Conservation (phyloP, 345 rosid genomes). For the Eucalyptus grandis region DNA sequence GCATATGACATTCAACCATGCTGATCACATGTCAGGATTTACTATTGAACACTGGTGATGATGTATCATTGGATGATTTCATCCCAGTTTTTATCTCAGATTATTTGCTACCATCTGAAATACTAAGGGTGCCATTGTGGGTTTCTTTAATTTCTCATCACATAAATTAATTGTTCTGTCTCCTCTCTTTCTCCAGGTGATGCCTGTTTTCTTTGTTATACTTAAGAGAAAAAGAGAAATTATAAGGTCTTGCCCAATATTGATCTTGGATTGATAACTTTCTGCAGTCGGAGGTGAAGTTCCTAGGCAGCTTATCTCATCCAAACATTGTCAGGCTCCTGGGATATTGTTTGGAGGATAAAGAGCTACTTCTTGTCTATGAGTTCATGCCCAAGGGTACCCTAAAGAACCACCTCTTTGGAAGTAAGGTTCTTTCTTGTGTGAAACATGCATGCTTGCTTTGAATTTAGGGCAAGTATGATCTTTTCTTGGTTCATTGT, state of each 20-base stretch:
- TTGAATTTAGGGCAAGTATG: neutral
- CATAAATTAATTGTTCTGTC: neutral
- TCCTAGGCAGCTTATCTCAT: slow-evolving; percentile 1
- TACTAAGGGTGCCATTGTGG: neutral
- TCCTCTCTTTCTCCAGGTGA: neutral
- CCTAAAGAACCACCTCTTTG: slow-evolving; percentile 2
- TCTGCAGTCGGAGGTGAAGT: slow-evolving; percentile 2
- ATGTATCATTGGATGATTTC: neutral
- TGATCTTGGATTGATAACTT: neutral
- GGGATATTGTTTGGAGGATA: slow-evolving; percentile 9
- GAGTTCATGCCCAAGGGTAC: slow-evolving; percentile 9
- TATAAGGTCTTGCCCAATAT: neutral
- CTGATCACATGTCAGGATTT: neutral
- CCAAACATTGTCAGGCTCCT: slow-evolving; percentile 6
- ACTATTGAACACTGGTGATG: neutral
- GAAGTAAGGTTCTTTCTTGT: slow-evolving; percentile 1
- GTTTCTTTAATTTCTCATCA: neutral
- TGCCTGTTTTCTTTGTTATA: neutral
- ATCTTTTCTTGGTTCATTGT: neutral
- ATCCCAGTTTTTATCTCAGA: neutral
- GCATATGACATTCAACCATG: neutral
- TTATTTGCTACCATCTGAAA: neutral
- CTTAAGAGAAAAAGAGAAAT: neutral
- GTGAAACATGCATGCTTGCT: neutral
- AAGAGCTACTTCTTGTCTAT: slow-evolving; percentile 1